Base-by-base conservation (phyloP, 805 yeast genomes). In the Lachancea meyersii region DNA sequence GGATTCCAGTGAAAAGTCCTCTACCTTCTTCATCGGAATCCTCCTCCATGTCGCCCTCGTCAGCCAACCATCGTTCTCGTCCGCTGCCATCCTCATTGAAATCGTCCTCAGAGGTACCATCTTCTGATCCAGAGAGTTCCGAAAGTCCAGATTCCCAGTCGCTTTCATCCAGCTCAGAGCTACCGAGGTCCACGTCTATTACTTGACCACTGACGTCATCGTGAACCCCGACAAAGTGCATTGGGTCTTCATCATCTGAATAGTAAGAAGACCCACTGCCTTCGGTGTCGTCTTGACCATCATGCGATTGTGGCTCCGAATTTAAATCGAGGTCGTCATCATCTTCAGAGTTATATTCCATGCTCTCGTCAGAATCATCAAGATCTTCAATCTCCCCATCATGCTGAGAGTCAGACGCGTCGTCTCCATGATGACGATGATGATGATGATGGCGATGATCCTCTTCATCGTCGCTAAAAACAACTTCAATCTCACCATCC, bases 131-230 rank as follows among this genome's bases (percentile, higher is more conserved):
- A 1, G 61, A 49, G 13, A 60, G 45, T 21, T 61, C 65, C 3
- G 67, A 61, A 7, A 64, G 52, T 0, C 64, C 65, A 3, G 65
- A 60, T 40, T 65, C 69, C 61, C 64, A 61, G 32, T 56, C 64
- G 1, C 64, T 56, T 20, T 57, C 65, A 20, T 55, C 67, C 22
- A 41, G 31, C 23, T 39, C 42, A 4, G 42, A 39, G 22, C 64
- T 68, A 41, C 55, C 56, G 20, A 55, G 41, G 20, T 63, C 71
- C 31, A 56, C 60, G 10, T 61, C 62, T 24, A 63, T 52, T 18
- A 57, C 69, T 4, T 66, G 61, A 5, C 53, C 63, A 28, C 55
- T 58, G 9, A 47, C 62, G 14, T 52, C 54, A 20, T 51, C 63
- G 27, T 53, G 59, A 17, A 56, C 55, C 35, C 56, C 57, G 19